Evolutionary conservation across 768 basidiomycete genomes (phyloP).

Genomic region (Tulasnella sp.): DNA sequence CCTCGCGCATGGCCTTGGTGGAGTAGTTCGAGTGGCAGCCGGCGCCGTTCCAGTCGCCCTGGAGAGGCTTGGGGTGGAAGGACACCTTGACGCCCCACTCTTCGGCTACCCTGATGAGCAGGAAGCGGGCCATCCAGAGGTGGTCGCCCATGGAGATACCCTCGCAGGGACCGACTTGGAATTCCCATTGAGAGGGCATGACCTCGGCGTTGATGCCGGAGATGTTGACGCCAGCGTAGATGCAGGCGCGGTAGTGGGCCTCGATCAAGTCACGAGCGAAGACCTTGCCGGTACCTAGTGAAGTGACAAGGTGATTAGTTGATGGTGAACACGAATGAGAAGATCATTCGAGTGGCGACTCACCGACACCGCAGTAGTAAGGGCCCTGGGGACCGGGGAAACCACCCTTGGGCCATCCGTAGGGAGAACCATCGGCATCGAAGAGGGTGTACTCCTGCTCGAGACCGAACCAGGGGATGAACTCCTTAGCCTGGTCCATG

Average conservation of each 20-base stretch:
- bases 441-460: slow-evolving; percentile 99
- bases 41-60: slow-evolving; percentile 99
- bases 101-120: slow-evolving; percentile 93
- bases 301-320: slow-evolving; percentile 33
- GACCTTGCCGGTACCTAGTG: slow-evolving; percentile 89
- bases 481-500: slow-evolving; percentile 88
- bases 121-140: slow-evolving; percentile 98
- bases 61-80: slow-evolving; percentile 98
- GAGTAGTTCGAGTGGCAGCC: slow-evolving; percentile 99
- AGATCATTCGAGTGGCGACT: slow-evolving; percentile 40
- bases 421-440: slow-evolving; percentile 86
- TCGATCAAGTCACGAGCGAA: slow-evolving; percentile 98
- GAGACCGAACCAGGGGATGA: slow-evolving; percentile 93
- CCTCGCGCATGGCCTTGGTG: slow-evolving; percentile 91
- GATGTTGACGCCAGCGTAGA: slow-evolving; percentile 95
- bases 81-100: slow-evolving; percentile 98
- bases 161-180: slow-evolving; percentile 98
- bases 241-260: slow-evolving; percentile 97
- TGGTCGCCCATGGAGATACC: slow-evolving; percentile 99
- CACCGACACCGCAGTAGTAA: slow-evolving; percentile 99
- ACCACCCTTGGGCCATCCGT: slow-evolving; percentile 98
- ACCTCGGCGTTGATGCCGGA: slow-evolving; percentile 99
- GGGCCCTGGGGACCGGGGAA: slow-evolving; percentile 99
- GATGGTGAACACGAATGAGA: neutral
- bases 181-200: slow-evolving; percentile 99